Percentiles rank a stretch among this genome's conserved stretches.
phyloP scores from a whole-genome alignment of 177 flowering plant genomes.

The Vitis hybrid region DNA sequence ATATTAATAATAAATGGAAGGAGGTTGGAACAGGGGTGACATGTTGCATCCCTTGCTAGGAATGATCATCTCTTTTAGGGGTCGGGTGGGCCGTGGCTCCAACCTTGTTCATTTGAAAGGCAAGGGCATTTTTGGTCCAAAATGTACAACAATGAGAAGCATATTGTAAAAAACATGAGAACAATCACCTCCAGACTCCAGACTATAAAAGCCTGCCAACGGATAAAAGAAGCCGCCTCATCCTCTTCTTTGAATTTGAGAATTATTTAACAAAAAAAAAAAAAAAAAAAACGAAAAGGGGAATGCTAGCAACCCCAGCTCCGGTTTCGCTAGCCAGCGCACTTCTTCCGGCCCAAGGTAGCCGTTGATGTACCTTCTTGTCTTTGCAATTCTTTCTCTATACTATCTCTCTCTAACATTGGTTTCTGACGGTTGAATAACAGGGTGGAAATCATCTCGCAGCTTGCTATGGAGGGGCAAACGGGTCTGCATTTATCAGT shows the following conservation, averaged over 20 bases:
- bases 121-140: too few species aligned
- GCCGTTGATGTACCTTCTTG: not conserved
- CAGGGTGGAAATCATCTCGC: slow-evolving; percentile 15
- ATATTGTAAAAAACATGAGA: too few species aligned
- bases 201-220: too few species aligned
- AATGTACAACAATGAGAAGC: too few species aligned
- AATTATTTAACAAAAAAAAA: slow-evolving; percentile 7
- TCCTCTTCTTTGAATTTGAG: too few species aligned
- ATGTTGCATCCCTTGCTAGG: too few species aligned
- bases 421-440: not conserved
- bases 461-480: slow-evolving; percentile 5
- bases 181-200: too few species aligned
- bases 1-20: too few species aligned
- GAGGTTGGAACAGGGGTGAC: too few species aligned
- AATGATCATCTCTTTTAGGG: too few species aligned
- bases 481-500: slow-evolving; percentile 11
- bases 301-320: slow-evolving; percentile 4
- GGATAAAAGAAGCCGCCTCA: too few species aligned
- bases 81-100: accelerated
- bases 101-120: too few species aligned
- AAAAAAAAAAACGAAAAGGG: not conserved
- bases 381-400: not conserved
- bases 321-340: slow-evolving; percentile 1
- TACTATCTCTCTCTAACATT: not conserved
- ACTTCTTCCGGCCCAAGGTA: slow-evolving; percentile 14